Evolutionary conservation across 805 yeast species (phyloP), one percentile per base, ranked within the genome.

Genomic region (Candida sithepensis): DNA sequence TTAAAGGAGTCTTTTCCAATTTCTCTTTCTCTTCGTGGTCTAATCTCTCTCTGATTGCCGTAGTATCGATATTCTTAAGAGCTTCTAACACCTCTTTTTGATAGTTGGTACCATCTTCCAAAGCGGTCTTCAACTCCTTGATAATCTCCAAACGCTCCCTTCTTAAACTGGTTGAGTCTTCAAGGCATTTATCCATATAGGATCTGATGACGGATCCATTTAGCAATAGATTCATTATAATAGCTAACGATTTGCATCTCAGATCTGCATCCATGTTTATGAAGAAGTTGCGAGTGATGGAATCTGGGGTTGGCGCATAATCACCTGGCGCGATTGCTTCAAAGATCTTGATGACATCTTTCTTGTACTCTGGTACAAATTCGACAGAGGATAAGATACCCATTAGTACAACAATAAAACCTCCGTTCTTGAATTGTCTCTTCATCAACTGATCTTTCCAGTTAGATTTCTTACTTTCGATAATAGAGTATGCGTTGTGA

Each of bases 391-490:
- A 79, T 38, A 91, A 72, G 2, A 90, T 71, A 28, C 96, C 96
- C 42, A 90, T 63, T 39, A 91, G 64, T 39, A 85, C 77, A 37
- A 85, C 74, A 56, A 88, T 84, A 97, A 97, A 92, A 46, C 81
- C 81, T 3, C 96, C 96, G 57, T 88, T 90, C 56, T 76, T 81
- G 64, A 87, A 94, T 52, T 78, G 78, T 46, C 96, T 79, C 46
- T 79, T 82, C 13, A 82, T 76, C 18, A 92, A 71, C 37, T 95
- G 72, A 26, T 86, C 95, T 49, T 82, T 79, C 97, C 98, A 94
- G 12, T 82, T 66, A 0, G 70, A 67, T 39, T 82, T 82, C 46
- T 84, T 71, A 63, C 80, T 77, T 48, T 82, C 79, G 55, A 86
- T 67, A 3, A 70, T 66, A 1, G 66, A 56, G 50, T 73, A 71